phyloP scores from a whole-genome alignment of 495 filamentous ascomycete genomes.

The Sabuloglossum arenarium region DNA sequence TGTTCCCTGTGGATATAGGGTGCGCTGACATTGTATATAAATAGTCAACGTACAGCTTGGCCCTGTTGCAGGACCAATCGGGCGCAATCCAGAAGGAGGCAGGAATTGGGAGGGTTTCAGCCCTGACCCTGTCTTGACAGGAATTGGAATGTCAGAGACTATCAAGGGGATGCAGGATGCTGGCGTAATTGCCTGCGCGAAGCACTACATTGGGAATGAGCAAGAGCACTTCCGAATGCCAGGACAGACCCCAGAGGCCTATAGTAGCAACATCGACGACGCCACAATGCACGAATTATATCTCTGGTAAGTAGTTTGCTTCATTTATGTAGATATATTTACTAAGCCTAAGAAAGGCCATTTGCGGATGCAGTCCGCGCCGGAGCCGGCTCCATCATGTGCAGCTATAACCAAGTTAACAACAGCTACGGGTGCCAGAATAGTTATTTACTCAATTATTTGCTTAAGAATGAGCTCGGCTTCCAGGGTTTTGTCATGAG shows the following conservation, averaged over 20 bases:
- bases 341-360: conserved; percentile 25
- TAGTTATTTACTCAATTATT: conserved; percentile 54
- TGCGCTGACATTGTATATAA: not conserved
- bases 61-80: conserved; percentile 74
- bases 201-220: conserved; percentile 61
- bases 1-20: not conserved
- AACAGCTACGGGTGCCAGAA: conserved; percentile 49
- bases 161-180: conserved; percentile 68
- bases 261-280: conserved; percentile 80
- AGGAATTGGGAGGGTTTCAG: conserved; percentile 69
- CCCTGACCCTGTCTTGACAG: conserved; percentile 34
- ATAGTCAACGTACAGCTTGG: conserved; percentile 62
- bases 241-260: conserved; percentile 42
- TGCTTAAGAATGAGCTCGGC: conserved; percentile 78
- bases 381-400: conserved; percentile 78
- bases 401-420: conserved; percentile 76
- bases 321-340: conserved; percentile 18
- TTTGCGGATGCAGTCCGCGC: conserved; percentile 57
- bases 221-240: conserved; percentile 64
- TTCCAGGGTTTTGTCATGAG: conserved; percentile 92
- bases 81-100: conserved; percentile 54
- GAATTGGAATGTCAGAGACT: conserved; percentile 48
- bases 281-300: conserved; percentile 90
- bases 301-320: conserved; percentile 37
- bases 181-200: conserved; percentile 62